Base-by-base conservation (phyloP, 1,284 basidiomycete genomes). In the Earliella scabrosa region DNA sequence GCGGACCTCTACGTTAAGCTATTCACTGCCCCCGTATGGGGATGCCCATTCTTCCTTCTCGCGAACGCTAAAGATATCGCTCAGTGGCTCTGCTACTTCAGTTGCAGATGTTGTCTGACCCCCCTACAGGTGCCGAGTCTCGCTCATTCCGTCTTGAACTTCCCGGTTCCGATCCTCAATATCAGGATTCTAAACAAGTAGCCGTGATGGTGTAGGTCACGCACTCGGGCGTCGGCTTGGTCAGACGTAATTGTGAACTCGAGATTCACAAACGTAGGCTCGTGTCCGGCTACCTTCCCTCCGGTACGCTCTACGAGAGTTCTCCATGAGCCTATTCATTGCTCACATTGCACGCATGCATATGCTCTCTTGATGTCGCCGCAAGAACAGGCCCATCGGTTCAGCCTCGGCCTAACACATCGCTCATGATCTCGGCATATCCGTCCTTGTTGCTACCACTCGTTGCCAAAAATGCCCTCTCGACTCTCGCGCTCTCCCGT, bases 401-500 rank as follows among this genome's bases (percentile, higher is more conserved):
- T 46, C 54, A 53, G 52, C 40, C 36, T 59, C 60, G 54, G 57
- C 40, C 45, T 20, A 39, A 43, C 20, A 10, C 1, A 21, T 10
- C 29, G 26, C 45, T 45, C 23, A 21, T 26, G 27, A 56, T 54
- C 52, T 56, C 60, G 56, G 60, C 54, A 50, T 46, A 58, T 49
- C 45, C 51, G 14, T 26, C 11, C 31, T 43, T 8, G 16, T 27
- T 38, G 36, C 20, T 48, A 43, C 26, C 27, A 21, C 40, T 32
- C 51, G 29, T n/a, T 57, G 40, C 60, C 54, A 50, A 50, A 58
- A 38, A 21, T 24, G 52, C 51, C 24, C 35, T 32, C 16, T 9
- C 35, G n/a, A 9, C 44, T 59, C 57, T 50, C 55, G 57, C 52
- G 48, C 44, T 16, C 13, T 14, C 20, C 29, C 27, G 20, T 3